Evolutionary conservation across 1,284 basidiomycete genomes (phyloP), one percentile per base, ranked within the genome.

Genomic region (Tetrapyrgos nigripes): DNA sequence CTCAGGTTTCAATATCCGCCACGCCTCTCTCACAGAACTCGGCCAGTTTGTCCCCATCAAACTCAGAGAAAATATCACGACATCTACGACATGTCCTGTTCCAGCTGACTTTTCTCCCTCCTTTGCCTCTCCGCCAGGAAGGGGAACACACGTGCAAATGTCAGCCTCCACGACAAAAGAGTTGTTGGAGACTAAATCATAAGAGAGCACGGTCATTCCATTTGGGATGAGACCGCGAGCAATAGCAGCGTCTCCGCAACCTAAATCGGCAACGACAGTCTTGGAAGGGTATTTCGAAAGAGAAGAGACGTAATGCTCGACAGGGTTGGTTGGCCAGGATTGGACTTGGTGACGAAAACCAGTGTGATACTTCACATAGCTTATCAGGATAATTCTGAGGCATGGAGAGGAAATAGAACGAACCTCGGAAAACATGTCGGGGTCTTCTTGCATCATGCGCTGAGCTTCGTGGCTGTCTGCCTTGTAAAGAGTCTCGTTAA

Each of bases 21-120:
- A 92, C 3, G 93, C 92, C 73, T 99, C 97, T 29, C 91, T 82
- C 35, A 98, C 83, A 71, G 94, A 96, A 24, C 83, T 84, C 14
- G 94, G 84, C 97, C 97, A 99, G 72, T 99, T 98, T 10, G 90
- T 94, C 35, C 94, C 93, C 97, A 99, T 99, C 61, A 99, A 79
- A 68, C 94, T 97, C 60, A 99, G 80, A 44, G 96, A 94, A 72
- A 96, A 99, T 27, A 99, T 90, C 1, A 89, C 95, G 4, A 93
- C 89, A 70, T 99, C 97, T 3, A 93, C 93, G 4, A 97, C 74
- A 62, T 93, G 85, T n/a, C 83, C 88, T 62, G 83, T 78, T 19
- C 85, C 85, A 37, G 72, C 69, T 4, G 72, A 73, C 53, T 76
- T 76, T 51, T 76, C 79, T 31, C 75, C 70, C 8, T 76, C 75